Percentiles rank a stretch among this genome's conserved stretches.
Evolutionary conservation across 1,139 yeast species (phyloP).

Genomic region (Debaryomycetaceae sp.): DNA sequence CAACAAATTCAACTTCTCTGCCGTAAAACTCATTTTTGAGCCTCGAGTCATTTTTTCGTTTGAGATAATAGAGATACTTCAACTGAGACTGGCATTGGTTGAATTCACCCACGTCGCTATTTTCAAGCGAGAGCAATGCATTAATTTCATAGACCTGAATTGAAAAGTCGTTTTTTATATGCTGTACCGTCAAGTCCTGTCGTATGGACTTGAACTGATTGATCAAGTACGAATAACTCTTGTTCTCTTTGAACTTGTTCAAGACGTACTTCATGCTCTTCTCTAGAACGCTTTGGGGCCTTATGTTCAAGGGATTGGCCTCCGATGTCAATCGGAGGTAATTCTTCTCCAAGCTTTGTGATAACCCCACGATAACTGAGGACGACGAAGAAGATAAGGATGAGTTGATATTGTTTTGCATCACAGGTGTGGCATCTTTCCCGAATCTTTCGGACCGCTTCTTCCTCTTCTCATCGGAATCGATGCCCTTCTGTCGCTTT

Average conservation of each 20-base stretch:
- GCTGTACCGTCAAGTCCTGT: conserved; percentile 92
- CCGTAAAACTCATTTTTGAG: conserved; percentile 12
- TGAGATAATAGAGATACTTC: conserved; percentile 51
- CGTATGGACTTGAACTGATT: conserved; percentile 89
- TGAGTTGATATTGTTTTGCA: conserved; percentile 2
- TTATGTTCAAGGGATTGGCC: conserved; percentile 79
- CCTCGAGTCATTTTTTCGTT: conserved; percentile 8
- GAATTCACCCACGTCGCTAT: conserved; percentile 86
- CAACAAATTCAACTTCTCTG: conserved; percentile 57
- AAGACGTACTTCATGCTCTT: conserved; percentile 56
- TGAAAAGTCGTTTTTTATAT: conserved; percentile 75
- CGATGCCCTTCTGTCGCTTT: conserved; percentile 14
- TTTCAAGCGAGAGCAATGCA: conserved; percentile 80
- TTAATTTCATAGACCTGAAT: conserved; percentile 80
- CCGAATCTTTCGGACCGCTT: conserved; percentile 51
- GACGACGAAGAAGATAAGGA: conserved; percentile 1
- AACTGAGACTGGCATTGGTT: conserved; percentile 92
- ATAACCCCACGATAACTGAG: conserved; percentile 55
- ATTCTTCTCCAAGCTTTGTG: conserved; percentile 65
- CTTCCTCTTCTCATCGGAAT: conserved; percentile 38
- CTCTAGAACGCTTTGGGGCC: conserved; percentile 65
- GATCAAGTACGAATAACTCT: conserved; percentile 69
- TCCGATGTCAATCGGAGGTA: conserved; percentile 86
- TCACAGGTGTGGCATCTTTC: conserved; percentile 1
- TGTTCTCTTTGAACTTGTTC: conserved; percentile 50